Conservation (phyloP, 2,329 filamentous ascomycete genomes). For the Penicillium corylophilum region DNA sequence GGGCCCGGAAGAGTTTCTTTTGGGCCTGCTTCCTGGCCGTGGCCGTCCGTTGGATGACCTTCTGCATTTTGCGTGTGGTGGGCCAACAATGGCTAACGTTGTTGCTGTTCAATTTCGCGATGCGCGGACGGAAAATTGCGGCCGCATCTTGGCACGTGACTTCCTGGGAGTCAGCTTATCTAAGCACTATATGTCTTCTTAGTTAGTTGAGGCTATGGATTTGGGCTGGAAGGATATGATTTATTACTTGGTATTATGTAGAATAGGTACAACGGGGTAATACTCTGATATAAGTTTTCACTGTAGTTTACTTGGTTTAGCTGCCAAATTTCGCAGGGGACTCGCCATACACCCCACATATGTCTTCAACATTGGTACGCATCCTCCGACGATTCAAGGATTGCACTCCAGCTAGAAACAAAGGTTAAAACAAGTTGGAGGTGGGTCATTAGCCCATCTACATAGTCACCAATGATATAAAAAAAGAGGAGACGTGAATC, state of each 20-base stretch:
- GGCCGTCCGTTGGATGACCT: constrained; percentile 64
- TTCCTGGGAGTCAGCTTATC: background rate
- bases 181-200: background rate
- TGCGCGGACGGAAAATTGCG: constrained; percentile 28
- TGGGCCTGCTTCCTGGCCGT: constrained; percentile 65
- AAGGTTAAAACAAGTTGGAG: too few species aligned
- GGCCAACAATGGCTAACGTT: constrained; percentile 33
- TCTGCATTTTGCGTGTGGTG: constrained; percentile 60
- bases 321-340: background rate
- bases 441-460: too few species aligned
- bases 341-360: background rate
- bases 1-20: constrained; percentile 46
- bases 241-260: background rate
- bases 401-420: too few species aligned
- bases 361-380: background rate
- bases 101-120: constrained; percentile 18
- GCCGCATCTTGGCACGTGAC: constrained; percentile 22
- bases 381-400: too few species aligned
- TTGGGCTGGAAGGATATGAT: background rate
- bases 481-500: too few species aligned
- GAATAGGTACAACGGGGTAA: rapidly evolving
- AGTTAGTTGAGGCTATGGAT: background rate
- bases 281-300: background rate
- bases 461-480: too few species aligned
- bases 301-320: background rate